A percentile compares a stretch with the other conserved stretches of the same genome.
These are phyloP conservation scores for Tanacetum coccineum DNA, from an alignment of 129 eudicot genomes.

Conservation along the genomic window DNA sequence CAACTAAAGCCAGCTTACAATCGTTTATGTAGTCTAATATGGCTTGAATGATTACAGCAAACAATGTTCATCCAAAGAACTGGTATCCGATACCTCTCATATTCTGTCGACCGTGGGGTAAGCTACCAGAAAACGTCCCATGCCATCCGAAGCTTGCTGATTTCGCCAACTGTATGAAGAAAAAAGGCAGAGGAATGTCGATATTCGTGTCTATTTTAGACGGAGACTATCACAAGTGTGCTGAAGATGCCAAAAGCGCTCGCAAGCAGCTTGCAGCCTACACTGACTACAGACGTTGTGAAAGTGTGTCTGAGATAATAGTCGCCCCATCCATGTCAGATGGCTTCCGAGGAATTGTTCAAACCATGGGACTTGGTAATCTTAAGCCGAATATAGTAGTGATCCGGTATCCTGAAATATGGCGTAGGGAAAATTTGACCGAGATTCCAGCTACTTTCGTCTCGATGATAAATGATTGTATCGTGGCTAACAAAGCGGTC, in stretches of 20 bases:
- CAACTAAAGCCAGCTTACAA: no score
- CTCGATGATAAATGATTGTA: conserved; percentile 76
- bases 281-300: conserved; percentile 79
- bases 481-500: conserved; percentile 86
- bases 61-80: conserved; percentile 85
- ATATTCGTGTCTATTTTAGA: conserved; percentile 73
- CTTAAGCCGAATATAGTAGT: conserved; percentile 88
- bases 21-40: no score
- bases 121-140: conserved; percentile 83
- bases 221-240: conserved; percentile 71
- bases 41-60: conserved; percentile 43
- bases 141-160: conserved; percentile 95
- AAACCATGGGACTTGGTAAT: conserved; percentile 89
- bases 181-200: conserved; percentile 89
- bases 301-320: conserved; percentile 86
- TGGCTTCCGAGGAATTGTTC: conserved; percentile 79
- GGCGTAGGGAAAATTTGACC: conserved; percentile 72
- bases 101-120: conserved; percentile 95
- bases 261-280: conserved; percentile 63
- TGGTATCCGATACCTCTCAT: conserved; percentile 93
- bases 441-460: conserved; percentile 86
- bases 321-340: conserved; percentile 85
- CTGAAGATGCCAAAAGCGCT: conserved; percentile 82
- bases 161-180: conserved; percentile 90
- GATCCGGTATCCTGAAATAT: conserved; percentile 84